These are phyloP conservation scores for Acer campestre DNA, from an alignment of 345 rosid genomes.

Conservation along the genomic window DNA sequence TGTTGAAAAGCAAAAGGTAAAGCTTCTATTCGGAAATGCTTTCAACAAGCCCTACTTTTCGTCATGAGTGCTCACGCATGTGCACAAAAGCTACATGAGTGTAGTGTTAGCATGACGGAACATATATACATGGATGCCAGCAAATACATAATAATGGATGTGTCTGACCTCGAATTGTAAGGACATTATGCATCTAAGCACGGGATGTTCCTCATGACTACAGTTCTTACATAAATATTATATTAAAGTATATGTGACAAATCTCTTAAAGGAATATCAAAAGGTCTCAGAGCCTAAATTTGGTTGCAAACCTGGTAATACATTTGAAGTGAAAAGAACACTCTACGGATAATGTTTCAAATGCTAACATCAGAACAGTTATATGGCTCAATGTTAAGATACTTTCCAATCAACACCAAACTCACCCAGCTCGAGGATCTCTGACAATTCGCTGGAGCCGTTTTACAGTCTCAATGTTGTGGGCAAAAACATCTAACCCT, in stretches of 20 bases:
- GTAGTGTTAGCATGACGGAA: background rate
- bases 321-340: background rate
- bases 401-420: constrained; percentile 1
- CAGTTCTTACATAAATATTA: too few species aligned
- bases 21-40: background rate
- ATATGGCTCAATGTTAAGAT: background rate
- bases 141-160: background rate
- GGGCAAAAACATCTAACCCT: constrained; percentile 96
- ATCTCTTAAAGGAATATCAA: too few species aligned
- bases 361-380: background rate
- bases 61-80: background rate
- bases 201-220: too few species aligned
- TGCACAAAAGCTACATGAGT: background rate
- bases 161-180: background rate
- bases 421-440: constrained; percentile 98
- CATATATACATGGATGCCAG: background rate
- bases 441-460: constrained; percentile 93
- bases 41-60: background rate
- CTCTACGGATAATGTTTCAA: background rate
- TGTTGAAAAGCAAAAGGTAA: background rate
- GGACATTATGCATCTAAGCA: background rate
- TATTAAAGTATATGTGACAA: too few species aligned
- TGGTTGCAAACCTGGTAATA: background rate
- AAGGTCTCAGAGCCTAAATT: too few species aligned
- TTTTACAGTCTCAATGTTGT: constrained; percentile 93